phyloP scores from a whole-genome alignment of 176 grass and related monocot species.

The Oryza brachyantha region DNA sequence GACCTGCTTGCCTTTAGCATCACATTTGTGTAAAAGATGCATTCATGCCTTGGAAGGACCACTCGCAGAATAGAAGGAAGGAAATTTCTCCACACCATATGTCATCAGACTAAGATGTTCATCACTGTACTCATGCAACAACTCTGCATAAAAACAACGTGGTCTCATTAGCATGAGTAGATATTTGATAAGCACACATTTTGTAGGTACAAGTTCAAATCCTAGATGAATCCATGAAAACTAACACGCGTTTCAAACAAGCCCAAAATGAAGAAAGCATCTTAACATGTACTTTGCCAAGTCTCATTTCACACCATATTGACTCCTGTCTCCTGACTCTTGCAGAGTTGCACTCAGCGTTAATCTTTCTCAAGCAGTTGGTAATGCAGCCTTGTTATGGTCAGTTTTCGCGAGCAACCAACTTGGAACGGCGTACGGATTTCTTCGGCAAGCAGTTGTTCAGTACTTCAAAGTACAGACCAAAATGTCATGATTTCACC shows the following conservation, averaged over 20 bases:
- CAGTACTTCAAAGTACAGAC: too few species aligned
- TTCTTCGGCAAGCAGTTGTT: conserved; percentile 3
- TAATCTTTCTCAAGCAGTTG: not conserved
- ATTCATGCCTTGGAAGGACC: not conserved
- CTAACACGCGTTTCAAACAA: not conserved
- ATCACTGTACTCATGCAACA: conserved; percentile 9
- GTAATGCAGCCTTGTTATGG: not conserved
- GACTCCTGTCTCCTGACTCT: too few species aligned
- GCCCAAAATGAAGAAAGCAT: not conserved
- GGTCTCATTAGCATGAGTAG: not conserved
- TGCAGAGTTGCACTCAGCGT: not conserved
- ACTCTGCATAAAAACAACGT: not conserved
- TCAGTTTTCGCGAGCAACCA: conserved; percentile 25
- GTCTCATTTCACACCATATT: not conserved
- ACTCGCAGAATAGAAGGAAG: not conserved
- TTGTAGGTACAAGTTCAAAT: not conserved
- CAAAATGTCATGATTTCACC: conserved; percentile 6
- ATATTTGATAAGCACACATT: not conserved
- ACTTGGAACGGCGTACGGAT: conserved; percentile 4
- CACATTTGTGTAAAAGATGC: not conserved
- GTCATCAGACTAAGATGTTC: not conserved
- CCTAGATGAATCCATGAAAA: not conserved
- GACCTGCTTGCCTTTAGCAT: not conserved
- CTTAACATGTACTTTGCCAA: not conserved
- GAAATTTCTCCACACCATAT: conserved; percentile 15